Conservation (phyloP, 208 protist species). For the Blechomonas ayalai region DNA sequence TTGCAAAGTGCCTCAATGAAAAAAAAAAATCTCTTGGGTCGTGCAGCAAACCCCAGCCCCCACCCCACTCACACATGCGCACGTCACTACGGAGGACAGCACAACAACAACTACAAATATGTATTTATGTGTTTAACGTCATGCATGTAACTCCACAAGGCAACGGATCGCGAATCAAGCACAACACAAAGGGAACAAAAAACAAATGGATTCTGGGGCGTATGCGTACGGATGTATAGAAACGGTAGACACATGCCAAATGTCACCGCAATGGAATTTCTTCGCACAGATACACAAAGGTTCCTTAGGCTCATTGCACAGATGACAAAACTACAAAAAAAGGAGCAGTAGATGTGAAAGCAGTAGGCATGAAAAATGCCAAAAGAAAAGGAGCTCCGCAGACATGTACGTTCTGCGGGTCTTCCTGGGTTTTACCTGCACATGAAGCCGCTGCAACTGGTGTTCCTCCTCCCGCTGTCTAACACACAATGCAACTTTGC, state of each 20-base stretch:
- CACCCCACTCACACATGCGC: no score
- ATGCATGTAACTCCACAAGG: not conserved
- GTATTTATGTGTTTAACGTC: not conserved
- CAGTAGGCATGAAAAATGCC: not conserved
- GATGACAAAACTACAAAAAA: not conserved
- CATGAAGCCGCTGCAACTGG: no score
- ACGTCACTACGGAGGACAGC: no score
- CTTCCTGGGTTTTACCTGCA: no score
- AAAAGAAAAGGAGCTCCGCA: not conserved
- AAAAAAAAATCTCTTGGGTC: conserved; percentile 4
- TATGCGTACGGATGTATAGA: conserved; percentile 3
- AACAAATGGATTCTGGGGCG: not conserved
- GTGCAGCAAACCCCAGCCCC: no score
- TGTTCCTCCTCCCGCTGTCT: no score
- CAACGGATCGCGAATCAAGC: not conserved
- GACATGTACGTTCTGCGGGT: no score
- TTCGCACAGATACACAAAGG: no score
- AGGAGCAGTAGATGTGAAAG: not conserved
- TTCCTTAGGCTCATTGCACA: no score
- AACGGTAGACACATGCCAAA: not conserved
- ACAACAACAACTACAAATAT: conserved; percentile 3
- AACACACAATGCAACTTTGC: no score
- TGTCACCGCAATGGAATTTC: not conserved
- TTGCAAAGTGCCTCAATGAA: conserved; percentile 1
- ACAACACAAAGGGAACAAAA: conserved; percentile 3